Conservation (phyloP, 2,329 filamentous ascomycete species). For the Meredithiella fracta region DNA sequence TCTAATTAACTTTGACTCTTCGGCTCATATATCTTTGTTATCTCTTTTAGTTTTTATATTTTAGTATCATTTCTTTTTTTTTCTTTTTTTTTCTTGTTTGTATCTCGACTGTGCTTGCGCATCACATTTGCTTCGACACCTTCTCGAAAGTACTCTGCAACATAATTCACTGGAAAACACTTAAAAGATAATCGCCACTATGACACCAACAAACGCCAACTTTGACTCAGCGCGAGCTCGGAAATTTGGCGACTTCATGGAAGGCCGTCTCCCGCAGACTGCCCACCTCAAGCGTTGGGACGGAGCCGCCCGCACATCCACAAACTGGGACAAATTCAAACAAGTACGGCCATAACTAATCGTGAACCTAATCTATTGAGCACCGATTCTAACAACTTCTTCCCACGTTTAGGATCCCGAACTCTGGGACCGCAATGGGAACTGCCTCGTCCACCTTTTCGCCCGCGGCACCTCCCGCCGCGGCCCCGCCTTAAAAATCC, state of each 20-base stretch:
- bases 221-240: constrained; percentile 15
- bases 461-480: constrained; percentile 45
- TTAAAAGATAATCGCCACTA: background rate
- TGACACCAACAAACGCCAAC: constrained; percentile 4
- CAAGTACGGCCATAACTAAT: constrained; percentile 24
- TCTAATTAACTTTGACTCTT: background rate
- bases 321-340: constrained; percentile 31
- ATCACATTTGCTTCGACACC: background rate
- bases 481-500: constrained; percentile 52
- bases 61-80: background rate
- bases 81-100: background rate
- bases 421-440: constrained; percentile 49
- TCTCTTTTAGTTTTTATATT: background rate
- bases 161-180: background rate
- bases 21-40: background rate
- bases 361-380: constrained; percentile 3
- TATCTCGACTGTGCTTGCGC: background rate
- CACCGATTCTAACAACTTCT: background rate
- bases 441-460: constrained; percentile 56
- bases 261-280: constrained; percentile 16
- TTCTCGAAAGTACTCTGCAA: background rate
- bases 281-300: constrained; percentile 34
- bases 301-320: constrained; percentile 28
- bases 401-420: constrained; percentile 45
- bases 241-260: constrained; percentile 19